Conservation (phyloP, 805 yeast species). For the Hanseniaspora guilliermondii region DNA sequence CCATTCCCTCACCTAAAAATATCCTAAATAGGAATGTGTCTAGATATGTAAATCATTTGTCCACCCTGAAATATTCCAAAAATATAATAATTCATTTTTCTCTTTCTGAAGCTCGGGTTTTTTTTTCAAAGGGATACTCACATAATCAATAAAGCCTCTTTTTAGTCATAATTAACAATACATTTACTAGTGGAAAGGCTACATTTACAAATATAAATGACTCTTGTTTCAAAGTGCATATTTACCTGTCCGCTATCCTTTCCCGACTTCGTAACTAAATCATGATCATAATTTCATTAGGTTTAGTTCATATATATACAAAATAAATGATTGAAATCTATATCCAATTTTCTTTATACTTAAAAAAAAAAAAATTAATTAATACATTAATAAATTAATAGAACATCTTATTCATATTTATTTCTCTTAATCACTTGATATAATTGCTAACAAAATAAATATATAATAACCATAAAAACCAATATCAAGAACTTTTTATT, state of each 20-base stretch:
- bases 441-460: no score
- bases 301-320: no score
- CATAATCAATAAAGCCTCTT: background rate
- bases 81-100: no score
- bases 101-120: background rate
- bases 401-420: no score
- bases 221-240: background rate
- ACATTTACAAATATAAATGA: background rate
- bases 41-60: background rate
- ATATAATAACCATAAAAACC: no score
- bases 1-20: background rate
- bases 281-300: background rate
- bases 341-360: no score
- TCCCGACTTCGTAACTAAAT: background rate
- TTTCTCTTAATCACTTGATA: no score
- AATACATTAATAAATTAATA: no score
- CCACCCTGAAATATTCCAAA: background rate
- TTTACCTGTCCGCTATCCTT: background rate
- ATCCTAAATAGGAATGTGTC: background rate
- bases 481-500: no score
- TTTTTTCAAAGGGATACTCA: background rate
- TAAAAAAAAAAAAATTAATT: no score
- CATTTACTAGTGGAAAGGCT: background rate
- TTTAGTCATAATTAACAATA: background rate
- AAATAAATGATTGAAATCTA: no score